These are phyloP conservation scores for Lablab purpureus DNA, from an alignment of 306 rosid genomes.

Conservation along the genomic window DNA sequence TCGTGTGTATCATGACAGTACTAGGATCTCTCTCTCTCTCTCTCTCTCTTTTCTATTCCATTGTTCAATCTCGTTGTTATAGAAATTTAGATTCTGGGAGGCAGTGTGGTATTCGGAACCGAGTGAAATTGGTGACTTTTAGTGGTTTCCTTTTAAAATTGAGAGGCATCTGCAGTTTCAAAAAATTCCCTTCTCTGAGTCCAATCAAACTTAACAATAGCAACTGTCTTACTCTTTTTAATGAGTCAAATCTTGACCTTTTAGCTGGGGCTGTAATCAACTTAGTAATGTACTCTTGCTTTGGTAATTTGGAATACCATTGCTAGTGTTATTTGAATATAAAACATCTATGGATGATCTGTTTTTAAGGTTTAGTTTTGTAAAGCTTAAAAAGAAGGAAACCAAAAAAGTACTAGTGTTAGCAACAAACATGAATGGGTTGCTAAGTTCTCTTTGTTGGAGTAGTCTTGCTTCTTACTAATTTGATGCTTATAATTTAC, in stretches of 20 bases:
- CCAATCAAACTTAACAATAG: background rate
- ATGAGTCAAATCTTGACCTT: background rate
- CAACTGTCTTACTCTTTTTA: background rate
- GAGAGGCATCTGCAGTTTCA: no score
- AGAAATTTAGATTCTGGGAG: conserved; percentile 28
- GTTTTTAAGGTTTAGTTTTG: conserved; percentile 27
- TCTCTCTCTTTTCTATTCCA: background rate
- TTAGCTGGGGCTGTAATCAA: background rate
- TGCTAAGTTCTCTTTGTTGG: no score
- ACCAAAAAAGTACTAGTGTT: background rate
- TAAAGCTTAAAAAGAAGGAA: background rate
- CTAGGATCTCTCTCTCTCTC: background rate
- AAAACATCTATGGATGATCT: background rate
- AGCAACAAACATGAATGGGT: no score
- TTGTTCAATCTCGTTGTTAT: background rate
- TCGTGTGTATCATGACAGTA: background rate
- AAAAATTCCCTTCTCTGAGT: background rate
- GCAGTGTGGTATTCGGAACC: background rate
- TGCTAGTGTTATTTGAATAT: conserved; percentile 11
- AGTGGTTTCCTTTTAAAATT: background rate
- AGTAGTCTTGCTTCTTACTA: no score
- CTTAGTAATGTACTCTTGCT: background rate
- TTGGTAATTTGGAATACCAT: conserved; percentile 12
- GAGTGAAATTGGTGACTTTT: background rate
- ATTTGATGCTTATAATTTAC: conserved; percentile 32